These are phyloP conservation scores for Lagenaria siceraria DNA, from an alignment of 306 rosid genomes.

Conservation along the genomic window DNA sequence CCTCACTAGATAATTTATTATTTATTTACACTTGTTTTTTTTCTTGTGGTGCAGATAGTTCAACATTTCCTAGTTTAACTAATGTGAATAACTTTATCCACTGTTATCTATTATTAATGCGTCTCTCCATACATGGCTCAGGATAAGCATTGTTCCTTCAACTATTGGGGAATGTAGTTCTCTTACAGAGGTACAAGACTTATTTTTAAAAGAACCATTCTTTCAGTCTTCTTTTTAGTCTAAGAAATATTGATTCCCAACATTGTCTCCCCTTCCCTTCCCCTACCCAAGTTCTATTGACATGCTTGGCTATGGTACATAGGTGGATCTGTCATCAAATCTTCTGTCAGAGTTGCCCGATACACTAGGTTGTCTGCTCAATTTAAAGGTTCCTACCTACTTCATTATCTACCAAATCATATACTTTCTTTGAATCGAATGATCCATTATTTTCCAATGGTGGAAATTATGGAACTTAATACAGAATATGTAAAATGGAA, in stretches of 20 bases:
- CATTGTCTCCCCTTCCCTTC: not conserved
- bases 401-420: not conserved
- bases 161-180: conserved; percentile 55
- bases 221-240: not conserved
- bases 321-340: conserved; percentile 84
- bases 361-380: conserved; percentile 45
- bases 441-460: not conserved
- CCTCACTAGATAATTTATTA: not conserved
- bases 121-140: conserved; percentile 18
- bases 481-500: not conserved
- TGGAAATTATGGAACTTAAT: not conserved
- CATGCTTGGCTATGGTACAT: conserved; percentile 19
- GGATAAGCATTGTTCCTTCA: conserved; percentile 47
- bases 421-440: not conserved
- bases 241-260: not conserved
- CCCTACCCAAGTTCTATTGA: not conserved
- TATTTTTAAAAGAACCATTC: not conserved
- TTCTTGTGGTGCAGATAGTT: conserved; percentile 1
- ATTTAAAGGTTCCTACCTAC: conserved; percentile 46
- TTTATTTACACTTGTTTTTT: not conserved
- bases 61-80: not conserved
- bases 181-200: conserved; percentile 59
- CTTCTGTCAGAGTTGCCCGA: conserved; percentile 65
- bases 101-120: not conserved
- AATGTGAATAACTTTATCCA: not conserved